Base-by-base conservation (phyloP, 495 filamentous ascomycete species). In the Bryoglossum gracile region DNA sequence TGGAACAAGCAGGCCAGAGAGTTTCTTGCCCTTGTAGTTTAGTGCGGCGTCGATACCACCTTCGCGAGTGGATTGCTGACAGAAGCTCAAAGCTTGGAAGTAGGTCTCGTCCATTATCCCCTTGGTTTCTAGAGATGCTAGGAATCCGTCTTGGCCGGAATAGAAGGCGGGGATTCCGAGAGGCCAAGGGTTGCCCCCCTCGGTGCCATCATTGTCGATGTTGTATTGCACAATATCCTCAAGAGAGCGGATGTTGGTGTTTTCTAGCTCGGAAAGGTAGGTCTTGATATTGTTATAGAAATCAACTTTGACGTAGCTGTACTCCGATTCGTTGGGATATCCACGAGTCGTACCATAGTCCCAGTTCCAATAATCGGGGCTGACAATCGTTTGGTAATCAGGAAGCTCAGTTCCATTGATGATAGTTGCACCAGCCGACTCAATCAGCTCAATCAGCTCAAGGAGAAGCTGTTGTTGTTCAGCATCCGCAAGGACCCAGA, bases 221-320 rank as follows among this genome's bases (percentile, higher is more conserved):
- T 89, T 87, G 66, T 81, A 86, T 60, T 72, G 59, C 24, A 87
- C 72, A 18, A 89, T 70, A 54, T 87, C 84, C 53, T 80, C 81
- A 4, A 88, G 68, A 3, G 72, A 73, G 21, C 70, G 70, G 51
- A 88, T 77, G 21, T 71, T 62, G 26, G 79, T 86, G 62, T 83
- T 83, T 14, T 70, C 58, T 3, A 88, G 69, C 52, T 82, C 78
- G 25, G 77, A 63, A 8, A 88, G 73, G 54, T 89, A 88, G 16
- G 65, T 61, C 34, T 65, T 65, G 54, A 89, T 78, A 66, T 85
- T 77, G 65, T 86, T 86, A 68, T 87, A 87, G 60, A 87, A 86
- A 53, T 89, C 84, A 6, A 81, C 78, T 59, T 86, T 87, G 49
- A 87, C 71, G 44, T 79, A 75, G 4, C 76, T 81, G 65, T 81